phyloP scores from a whole-genome alignment of 2,329 filamentous ascomycete genomes.

The Drechmeria coniospora region DNA sequence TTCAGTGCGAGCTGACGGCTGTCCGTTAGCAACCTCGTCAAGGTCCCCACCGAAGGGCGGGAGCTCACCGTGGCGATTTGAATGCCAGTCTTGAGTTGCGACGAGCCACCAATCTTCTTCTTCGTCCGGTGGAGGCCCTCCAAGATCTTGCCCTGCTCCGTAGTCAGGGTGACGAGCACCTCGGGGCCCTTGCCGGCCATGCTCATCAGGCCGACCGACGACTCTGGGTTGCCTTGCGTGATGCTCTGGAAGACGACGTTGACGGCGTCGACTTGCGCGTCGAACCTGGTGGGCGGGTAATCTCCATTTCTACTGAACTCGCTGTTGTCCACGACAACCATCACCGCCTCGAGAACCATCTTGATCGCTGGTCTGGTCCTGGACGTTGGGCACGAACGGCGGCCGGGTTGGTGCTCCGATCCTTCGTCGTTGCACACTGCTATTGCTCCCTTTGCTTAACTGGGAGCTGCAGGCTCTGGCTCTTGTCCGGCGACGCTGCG shows the following conservation, averaged over 20 bases:
- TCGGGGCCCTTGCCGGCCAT: slow-evolving; percentile 98
- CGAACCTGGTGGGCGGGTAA: slow-evolving; percentile 79
- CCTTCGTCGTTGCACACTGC: too few relatives aligned
- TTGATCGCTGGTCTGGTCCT: slow-evolving; percentile 38
- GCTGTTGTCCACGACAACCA: slow-evolving; percentile 99
- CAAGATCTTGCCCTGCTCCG: slow-evolving; percentile 89
- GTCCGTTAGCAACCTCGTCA: slow-evolving; percentile 8
- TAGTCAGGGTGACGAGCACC: slow-evolving; percentile 89
- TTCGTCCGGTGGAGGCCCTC: slow-evolving; percentile 80
- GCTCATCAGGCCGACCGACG: slow-evolving; percentile 93
- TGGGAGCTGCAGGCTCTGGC: too few relatives aligned
- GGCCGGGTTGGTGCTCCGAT: too few relatives aligned
- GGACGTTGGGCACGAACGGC: too few relatives aligned
- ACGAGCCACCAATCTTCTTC: slow-evolving; percentile 77
- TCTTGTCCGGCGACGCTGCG: too few relatives aligned
- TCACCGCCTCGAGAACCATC: slow-evolving; percentile 98
- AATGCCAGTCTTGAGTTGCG: slow-evolving; percentile 83
- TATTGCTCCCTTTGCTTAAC: too few relatives aligned
- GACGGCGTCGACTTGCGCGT: slow-evolving; percentile 89
- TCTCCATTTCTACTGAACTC: slow-evolving; percentile 97
- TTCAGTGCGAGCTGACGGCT: slow-evolving; percentile 69
- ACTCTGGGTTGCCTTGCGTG: slow-evolving; percentile 89
- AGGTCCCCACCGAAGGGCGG: not conserved
- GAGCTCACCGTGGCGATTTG: slow-evolving; percentile 76
- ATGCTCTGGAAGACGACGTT: slow-evolving; percentile 93